These are phyloP conservation scores for Marchantia paleacea DNA, from an alignment of 225 moss, liverwort and hornwort species.

Conservation along the genomic window DNA sequence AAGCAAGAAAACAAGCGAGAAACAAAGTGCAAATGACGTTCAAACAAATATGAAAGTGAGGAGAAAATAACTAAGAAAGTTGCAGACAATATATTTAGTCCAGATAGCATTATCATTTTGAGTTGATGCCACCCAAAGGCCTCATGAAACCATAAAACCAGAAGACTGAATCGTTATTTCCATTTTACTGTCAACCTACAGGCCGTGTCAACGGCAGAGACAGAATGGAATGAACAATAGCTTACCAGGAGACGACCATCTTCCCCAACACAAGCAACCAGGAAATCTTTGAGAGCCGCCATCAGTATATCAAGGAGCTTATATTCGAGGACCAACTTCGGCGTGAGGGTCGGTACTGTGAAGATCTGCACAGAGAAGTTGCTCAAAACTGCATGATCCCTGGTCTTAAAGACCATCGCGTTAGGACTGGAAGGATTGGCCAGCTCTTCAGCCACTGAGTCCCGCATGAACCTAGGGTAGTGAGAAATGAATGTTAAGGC, in stretches of 20 bases:
- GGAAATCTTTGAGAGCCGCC: slow-evolving; percentile 67
- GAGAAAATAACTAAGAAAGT: too few relatives aligned
- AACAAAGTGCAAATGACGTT: too few relatives aligned
- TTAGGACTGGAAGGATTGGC: slow-evolving; percentile 34
- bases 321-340: slow-evolving; percentile 76
- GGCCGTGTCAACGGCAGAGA: background rate
- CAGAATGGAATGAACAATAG: background rate
- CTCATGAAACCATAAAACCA: background rate
- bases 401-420: slow-evolving; percentile 46
- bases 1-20: too few relatives aligned
- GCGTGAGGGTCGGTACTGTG: slow-evolving; percentile 85
- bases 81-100: too few relatives aligned
- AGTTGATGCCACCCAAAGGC: background rate
- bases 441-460: slow-evolving; percentile 56
- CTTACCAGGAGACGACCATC: slow-evolving; percentile 81
- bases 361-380: slow-evolving; percentile 93
- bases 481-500: slow-evolving; percentile 69
- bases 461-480: slow-evolving; percentile 74
- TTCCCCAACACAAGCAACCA: slow-evolving; percentile 72
- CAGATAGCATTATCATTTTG: too few relatives aligned
- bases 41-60: too few relatives aligned
- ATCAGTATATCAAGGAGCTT: slow-evolving; percentile 88
- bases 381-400: slow-evolving; percentile 58
- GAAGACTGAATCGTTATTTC: background rate
- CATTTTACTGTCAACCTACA: background rate